A percentile compares a stretch with the other conserved stretches of the same genome.
phyloP scores from a whole-genome alignment of 2,329 filamentous ascomycete species.

The Penicillium thymicola region DNA sequence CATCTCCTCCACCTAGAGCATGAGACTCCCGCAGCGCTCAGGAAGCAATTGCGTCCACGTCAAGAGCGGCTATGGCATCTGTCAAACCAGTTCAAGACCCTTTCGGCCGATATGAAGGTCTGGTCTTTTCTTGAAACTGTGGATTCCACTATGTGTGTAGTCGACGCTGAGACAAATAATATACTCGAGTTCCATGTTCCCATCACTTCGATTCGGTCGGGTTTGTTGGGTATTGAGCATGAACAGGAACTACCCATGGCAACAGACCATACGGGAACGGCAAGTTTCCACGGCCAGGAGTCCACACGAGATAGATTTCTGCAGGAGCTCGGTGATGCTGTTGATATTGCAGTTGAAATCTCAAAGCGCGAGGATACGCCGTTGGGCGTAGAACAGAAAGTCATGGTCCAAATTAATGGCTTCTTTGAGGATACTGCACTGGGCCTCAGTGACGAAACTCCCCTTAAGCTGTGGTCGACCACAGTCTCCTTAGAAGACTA shows the following conservation, averaged over 20 bases:
- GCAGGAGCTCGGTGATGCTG: conserved; percentile 20
- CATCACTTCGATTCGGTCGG: conserved; percentile 50
- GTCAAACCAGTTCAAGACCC: conserved; percentile 55
- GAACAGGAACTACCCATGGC: conserved; percentile 33
- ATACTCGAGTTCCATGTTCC: conserved; percentile 57
- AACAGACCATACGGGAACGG: conserved; percentile 31
- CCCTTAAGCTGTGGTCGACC: conserved; percentile 34
- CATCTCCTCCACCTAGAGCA: conserved; percentile 51
- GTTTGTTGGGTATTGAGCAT: conserved; percentile 32
- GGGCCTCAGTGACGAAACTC: conserved; percentile 46
- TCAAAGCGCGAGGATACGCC: conserved; percentile 42
- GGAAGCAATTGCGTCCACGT: conserved; percentile 51
- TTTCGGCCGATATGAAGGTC: conserved; percentile 57
- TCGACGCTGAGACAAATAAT: conserved; percentile 38
- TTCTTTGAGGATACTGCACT: conserved; percentile 62
- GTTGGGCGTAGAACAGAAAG: conserved; percentile 51
- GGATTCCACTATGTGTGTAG: conserved; percentile 54
- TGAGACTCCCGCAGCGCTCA: conserved; percentile 52
- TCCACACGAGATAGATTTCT: conserved; percentile 28
- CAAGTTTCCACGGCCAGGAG: conserved; percentile 31
- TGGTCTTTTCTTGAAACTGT: conserved; percentile 64
- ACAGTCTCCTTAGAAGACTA: conserved; percentile 45
- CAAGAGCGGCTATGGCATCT: conserved; percentile 48
- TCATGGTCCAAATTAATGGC: conserved; percentile 57
- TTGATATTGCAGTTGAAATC: conserved; percentile 22